Evolutionary conservation across 345 rosid genomes (phyloP), one percentile per base, ranked within the genome.

Genomic region (Physaria fendleri): DNA sequence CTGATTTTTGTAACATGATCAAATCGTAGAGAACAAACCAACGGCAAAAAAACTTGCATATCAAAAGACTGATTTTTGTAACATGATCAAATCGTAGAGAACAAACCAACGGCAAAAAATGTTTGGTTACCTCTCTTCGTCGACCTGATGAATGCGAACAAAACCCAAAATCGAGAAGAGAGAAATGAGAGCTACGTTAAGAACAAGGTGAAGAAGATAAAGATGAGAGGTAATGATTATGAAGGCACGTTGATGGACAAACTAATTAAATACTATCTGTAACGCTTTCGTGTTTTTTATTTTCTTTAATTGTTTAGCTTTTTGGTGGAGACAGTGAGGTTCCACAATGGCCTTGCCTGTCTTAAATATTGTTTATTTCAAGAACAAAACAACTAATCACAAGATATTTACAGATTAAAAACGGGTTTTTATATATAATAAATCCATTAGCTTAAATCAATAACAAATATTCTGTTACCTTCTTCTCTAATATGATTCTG

Each of bases 271-370:
- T 22, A 15, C n/a, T n/a, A n/a, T n/a, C n/a, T 23, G 30, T 10
- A 52, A 56, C 16, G 55, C 41, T 38, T 37, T 29, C 22, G 11
- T 44, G 6, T 18, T 49, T 2, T 16, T 8, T 35, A 16, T 47
- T 34, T 9, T 3, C 10, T 6, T 25, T 14, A 18, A n/a, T n/a
- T 35, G 30, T 18, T 9, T 39, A 35, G 62, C 39, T 45, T 55
- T 65, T 55, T 65, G 42, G 58, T 48, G 47, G 66, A 68, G 66
- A 68, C 61, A 59, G 72, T 59, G 66, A 59, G 72, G 66, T 59
- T 68, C 72, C 72, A 68, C 72, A 59, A 59, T 51, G 48, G 53
- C 66, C 66, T 51, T 40, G 53, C 66, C 66, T 14, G 61, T 59
- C 66, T 59, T 17, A 13, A 33, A 42, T 30, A 51, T 41, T 58